Percentiles rank a stretch among this genome's conserved stretches.
Conservation (phyloP, 2,329 filamentous ascomycete species). For the Neofusicoccum ribis region DNA sequence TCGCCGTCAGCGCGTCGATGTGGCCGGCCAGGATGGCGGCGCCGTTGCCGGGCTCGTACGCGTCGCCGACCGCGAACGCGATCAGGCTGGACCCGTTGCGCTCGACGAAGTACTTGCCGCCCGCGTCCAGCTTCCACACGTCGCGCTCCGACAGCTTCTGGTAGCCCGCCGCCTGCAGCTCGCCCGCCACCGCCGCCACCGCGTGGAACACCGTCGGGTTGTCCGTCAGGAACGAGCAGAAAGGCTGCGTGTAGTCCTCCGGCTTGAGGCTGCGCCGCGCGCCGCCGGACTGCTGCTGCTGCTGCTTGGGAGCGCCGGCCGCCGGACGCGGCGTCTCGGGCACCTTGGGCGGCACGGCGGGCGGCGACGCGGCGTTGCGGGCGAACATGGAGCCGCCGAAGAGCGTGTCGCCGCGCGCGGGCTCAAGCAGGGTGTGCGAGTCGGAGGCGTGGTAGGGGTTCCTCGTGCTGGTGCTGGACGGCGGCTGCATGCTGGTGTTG, state of each 20-base stretch:
- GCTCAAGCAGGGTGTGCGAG: constrained; percentile 23
- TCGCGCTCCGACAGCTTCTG: constrained; percentile 77
- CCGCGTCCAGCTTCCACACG: constrained; percentile 75
- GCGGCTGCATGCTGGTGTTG: constrained; percentile 23
- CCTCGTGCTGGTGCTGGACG: constrained; percentile 20
- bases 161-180: constrained; percentile 73
- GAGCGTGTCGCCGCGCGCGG: constrained; percentile 13
- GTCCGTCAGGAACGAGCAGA: constrained; percentile 80
- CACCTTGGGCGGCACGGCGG: constrained; percentile 40
- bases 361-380: constrained; percentile 26
- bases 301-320: background rate
- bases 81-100: constrained; percentile 85
- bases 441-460: too few species aligned
- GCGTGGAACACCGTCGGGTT: constrained; percentile 95
- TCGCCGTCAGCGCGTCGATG: constrained; percentile 87
- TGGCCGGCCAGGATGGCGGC: constrained; percentile 88
- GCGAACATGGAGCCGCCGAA: constrained; percentile 25
- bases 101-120: constrained; percentile 85
- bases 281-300: constrained; percentile 20
- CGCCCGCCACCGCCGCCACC: constrained; percentile 73
- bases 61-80: constrained; percentile 78
- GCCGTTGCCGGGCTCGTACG: constrained; percentile 82
- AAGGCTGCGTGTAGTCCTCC: constrained; percentile 71
- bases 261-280: constrained; percentile 30
- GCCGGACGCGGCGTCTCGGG: constrained; percentile 20